Conservation (phyloP, 805 yeast genomes). For the Yamadazyma philogaea region DNA sequence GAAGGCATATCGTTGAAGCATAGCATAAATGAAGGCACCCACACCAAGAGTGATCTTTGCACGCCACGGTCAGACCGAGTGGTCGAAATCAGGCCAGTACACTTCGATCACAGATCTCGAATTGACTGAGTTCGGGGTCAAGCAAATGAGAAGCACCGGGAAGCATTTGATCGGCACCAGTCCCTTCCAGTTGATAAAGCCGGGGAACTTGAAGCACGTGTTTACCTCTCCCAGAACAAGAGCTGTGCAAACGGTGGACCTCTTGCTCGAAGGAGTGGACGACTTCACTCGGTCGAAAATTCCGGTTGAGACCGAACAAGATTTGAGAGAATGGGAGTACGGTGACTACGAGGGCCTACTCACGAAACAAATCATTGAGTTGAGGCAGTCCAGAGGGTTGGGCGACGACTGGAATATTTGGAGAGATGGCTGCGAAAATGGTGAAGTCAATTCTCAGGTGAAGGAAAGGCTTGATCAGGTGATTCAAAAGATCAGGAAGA, state of each 20-base stretch:
- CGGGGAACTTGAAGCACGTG: conserved; percentile 57
- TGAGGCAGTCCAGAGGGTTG: conserved; percentile 41
- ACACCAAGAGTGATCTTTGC: conserved; percentile 70
- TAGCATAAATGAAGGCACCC: conserved; percentile 22
- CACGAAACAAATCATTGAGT: conserved; percentile 61
- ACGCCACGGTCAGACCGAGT: conserved; percentile 90
- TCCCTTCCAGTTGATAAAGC: conserved; percentile 56
- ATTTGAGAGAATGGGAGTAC: conserved; percentile 91
- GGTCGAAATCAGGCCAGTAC: conserved; percentile 93
- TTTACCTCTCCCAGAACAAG: conserved; percentile 80
- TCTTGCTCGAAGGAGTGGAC: conserved; percentile 52
- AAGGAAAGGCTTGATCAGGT: conserved; percentile 68
- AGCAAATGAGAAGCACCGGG: conserved; percentile 75
- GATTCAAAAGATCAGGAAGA: conserved; percentile 58
- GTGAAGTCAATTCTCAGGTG: conserved; percentile 69
- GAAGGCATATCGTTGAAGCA: too few species aligned
- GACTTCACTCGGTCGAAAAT: conserved; percentile 42
- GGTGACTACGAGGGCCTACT: conserved; percentile 90
- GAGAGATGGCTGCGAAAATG: conserved; percentile 91
- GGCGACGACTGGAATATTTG: conserved; percentile 71
- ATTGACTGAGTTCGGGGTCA: conserved; percentile 73
- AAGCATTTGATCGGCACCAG: conserved; percentile 57
- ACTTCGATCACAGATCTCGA: conserved; percentile 83
- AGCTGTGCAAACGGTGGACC: conserved; percentile 70
- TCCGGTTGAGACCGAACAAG: conserved; percentile 53